These are phyloP conservation scores for Ascobolus immersus DNA, from an alignment of 495 filamentous ascomycete genomes.

Conservation along the genomic window DNA sequence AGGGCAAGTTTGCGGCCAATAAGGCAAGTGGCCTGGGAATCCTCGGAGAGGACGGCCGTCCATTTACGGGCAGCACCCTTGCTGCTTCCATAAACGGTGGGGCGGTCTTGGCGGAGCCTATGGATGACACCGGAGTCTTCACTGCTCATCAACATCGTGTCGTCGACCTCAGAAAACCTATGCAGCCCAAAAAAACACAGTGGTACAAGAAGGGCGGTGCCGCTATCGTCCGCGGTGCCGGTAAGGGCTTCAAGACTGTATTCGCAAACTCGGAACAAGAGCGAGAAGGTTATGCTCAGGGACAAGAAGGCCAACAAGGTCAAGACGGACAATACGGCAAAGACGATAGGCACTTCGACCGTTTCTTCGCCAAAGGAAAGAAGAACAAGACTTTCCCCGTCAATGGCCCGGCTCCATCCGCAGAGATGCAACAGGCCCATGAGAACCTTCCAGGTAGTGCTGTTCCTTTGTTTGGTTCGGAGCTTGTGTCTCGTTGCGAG, in stretches of 20 bases:
- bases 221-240: constrained; percentile 74
- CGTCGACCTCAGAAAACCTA: constrained; percentile 18
- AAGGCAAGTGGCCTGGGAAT: constrained; percentile 64
- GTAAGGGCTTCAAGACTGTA: constrained; percentile 54
- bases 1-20: constrained; percentile 68
- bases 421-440: background rate
- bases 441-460: no score
- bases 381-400: constrained; percentile 9
- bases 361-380: constrained; percentile 14
- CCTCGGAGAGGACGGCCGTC: constrained; percentile 26
- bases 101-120: constrained; percentile 10
- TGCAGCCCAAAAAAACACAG: constrained; percentile 34
- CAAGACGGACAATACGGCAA: constrained; percentile 38
- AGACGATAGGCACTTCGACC: constrained; percentile 22
- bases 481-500: constrained; percentile 62
- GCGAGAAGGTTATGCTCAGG: constrained; percentile 23
- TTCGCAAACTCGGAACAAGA: constrained; percentile 18
- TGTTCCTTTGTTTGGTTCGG: constrained; percentile 61
- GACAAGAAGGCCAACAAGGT: constrained; percentile 16
- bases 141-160: constrained; percentile 50
- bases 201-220: constrained; percentile 97
- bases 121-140: constrained; percentile 41
- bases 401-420: no score
- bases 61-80: constrained; percentile 23
- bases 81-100: constrained; percentile 33